Percentiles rank a stretch among this genome's conserved stretches.
These are phyloP conservation scores for Talaromyces atroroseus DNA, from an alignment of 2,329 filamentous ascomycete genomes.

Conservation along the genomic window DNA sequence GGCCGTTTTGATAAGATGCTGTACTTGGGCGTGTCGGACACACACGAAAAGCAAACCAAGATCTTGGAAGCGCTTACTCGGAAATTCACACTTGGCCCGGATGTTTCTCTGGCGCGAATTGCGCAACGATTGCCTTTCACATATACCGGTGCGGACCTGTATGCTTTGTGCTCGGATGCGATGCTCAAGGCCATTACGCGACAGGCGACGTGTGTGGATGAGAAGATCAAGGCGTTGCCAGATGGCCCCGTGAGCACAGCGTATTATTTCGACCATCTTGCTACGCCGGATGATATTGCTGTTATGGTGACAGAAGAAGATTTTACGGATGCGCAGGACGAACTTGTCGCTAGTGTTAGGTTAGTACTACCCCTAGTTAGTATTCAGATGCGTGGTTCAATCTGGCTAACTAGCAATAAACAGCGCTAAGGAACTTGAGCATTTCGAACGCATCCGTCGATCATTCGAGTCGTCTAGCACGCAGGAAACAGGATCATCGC, in stretches of 20 bases:
- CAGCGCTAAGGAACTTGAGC: conserved; percentile 81
- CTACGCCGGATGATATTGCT: conserved; percentile 72
- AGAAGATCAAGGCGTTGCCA: conserved; percentile 65
- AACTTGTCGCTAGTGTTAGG: conserved; percentile 84
- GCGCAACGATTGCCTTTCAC: conserved; percentile 81
- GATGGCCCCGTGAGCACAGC: conserved; percentile 66
- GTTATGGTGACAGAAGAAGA: conserved; percentile 88
- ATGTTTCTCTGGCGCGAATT: conserved; percentile 68
- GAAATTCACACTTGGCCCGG: conserved; percentile 82
- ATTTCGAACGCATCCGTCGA: conserved; percentile 79
- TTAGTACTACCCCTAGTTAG: conserved; percentile 23
- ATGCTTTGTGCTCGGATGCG: conserved; percentile 92
- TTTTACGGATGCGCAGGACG: conserved; percentile 72
- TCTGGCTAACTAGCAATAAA: conserved; percentile 25
- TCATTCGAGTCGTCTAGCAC: conserved; percentile 65
- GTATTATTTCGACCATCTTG: conserved; percentile 92
- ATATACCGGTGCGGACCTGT: conserved; percentile 95
- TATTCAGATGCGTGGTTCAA: conserved; percentile 1
- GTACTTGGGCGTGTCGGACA: conserved; percentile 92
- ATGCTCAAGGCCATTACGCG: conserved; percentile 98
- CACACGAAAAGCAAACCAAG: conserved; percentile 89
- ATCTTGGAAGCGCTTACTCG: conserved; percentile 91
- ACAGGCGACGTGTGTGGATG: conserved; percentile 76
- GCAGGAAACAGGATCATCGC: conserved; percentile 32
- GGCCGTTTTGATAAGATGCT: conserved; percentile 98